These are phyloP conservation scores for Penicillium sp. DNA, from an alignment of 2,329 filamentous ascomycete genomes.

Conservation along the genomic window DNA sequence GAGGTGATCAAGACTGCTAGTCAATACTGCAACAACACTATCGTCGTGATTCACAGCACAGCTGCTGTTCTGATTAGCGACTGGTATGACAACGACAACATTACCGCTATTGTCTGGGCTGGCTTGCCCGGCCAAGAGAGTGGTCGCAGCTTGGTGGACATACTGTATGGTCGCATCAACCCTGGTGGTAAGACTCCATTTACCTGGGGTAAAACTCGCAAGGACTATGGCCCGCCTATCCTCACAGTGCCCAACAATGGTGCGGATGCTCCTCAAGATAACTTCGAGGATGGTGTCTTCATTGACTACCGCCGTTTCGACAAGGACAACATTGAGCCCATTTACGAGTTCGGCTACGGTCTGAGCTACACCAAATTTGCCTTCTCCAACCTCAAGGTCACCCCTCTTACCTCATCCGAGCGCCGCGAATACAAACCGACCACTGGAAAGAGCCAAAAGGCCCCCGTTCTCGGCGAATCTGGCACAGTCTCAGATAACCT, in stretches of 20 bases:
- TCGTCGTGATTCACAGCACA: constrained; percentile 85
- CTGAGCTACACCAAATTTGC: constrained; percentile 64
- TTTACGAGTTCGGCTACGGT: constrained; percentile 64
- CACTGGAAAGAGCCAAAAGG: constrained; percentile 53
- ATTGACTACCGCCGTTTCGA: constrained; percentile 57
- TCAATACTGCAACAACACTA: constrained; percentile 77
- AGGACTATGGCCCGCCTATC: constrained; percentile 57
- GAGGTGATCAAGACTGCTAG: constrained; percentile 78
- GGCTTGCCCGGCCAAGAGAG: constrained; percentile 74
- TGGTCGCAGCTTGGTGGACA: constrained; percentile 71
- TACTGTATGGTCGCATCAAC: constrained; percentile 68
- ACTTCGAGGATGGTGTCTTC: constrained; percentile 62
- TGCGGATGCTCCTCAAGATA: constrained; percentile 55
- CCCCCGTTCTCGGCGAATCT: constrained; percentile 53
- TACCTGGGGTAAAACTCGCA: constrained; percentile 56
- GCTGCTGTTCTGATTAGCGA: constrained; percentile 76
- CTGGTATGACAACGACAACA: constrained; percentile 60
- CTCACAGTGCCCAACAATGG: constrained; percentile 61
- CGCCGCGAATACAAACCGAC: constrained; percentile 58
- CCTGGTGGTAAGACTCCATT: constrained; percentile 63
- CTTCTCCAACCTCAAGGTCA: constrained; percentile 59
- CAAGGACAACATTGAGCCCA: constrained; percentile 54
- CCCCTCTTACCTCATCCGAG: constrained; percentile 42
- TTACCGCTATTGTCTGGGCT: constrained; percentile 74
- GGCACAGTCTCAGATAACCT: constrained; percentile 54